These are phyloP conservation scores for Alternaria angustiovoidea DNA, from an alignment of 2,329 filamentous ascomycete genomes.

Conservation along the genomic window DNA sequence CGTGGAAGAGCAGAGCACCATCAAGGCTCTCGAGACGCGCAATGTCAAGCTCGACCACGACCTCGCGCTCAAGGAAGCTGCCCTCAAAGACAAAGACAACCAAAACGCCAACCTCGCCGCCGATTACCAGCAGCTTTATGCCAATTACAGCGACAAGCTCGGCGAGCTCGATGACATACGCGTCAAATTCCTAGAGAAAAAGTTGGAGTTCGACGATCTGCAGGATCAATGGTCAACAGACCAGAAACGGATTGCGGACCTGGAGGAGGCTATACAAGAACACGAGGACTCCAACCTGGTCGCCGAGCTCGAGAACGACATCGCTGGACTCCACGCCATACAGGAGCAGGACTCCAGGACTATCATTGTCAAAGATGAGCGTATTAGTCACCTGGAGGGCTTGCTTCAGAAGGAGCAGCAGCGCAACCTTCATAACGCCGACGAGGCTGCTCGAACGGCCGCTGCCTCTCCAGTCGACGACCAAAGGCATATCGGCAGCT, in stretches of 20 bases:
- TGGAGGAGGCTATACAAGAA: constrained; percentile 9
- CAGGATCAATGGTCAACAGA: constrained; percentile 18
- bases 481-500: constrained; percentile 6
- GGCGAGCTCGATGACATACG: constrained; percentile 1
- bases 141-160: neutral
- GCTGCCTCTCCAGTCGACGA: constrained; percentile 23
- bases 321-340: constrained; percentile 16
- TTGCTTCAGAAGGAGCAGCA: constrained; percentile 29
- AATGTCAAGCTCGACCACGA: constrained; percentile 3
- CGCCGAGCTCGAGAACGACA: constrained; percentile 19
- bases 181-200: constrained; percentile 7
- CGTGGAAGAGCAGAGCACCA: neutral
- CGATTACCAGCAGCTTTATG: neutral
- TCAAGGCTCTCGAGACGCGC: constrained; percentile 3
- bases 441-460: constrained; percentile 15
- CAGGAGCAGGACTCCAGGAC: constrained; percentile 19
- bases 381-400: constrained; percentile 32
- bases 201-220: constrained; percentile 22
- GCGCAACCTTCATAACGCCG: constrained; percentile 17
- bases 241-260: constrained; percentile 14
- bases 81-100: neutral
- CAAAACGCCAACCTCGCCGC: neutral
- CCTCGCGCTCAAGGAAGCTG: neutral
- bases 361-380: constrained; percentile 35
- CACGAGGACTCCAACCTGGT: constrained; percentile 13